Evolutionary conservation across 768 basidiomycete genomes (phyloP), one percentile per base, ranked within the genome.

Genomic region (Strobilomyces echinocephalus): DNA sequence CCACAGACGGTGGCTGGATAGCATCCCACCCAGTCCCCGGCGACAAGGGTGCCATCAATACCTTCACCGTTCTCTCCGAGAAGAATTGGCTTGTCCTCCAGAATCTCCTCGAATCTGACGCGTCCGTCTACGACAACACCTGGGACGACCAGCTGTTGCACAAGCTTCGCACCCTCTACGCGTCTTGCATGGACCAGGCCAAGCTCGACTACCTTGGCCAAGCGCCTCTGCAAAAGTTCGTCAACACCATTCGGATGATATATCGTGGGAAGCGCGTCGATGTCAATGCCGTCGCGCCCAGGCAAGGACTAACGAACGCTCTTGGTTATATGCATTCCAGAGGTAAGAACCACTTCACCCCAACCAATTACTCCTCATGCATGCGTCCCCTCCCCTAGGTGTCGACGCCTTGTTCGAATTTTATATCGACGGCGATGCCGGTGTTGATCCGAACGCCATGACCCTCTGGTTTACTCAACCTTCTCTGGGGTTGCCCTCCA

Each of bases 251-350:
- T 16, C 72, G 80, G 52, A 75, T 71, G 47, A 71, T 89, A 41
- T 89, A 80, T 66, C 75, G 78, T 35, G 82, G 80, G 16, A 74
- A 81, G 45, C 73, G 74, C 35, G 75, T 73, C 1, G 73, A 75
- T 45, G 61, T 75, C 30, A 65, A 68, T 20, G 28, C 55, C 34
- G 52, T 72, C 46, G 68, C 67, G 50, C 69, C 73, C 36, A 69
- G 69, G 26, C 75, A 78, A 6, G 85, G 87, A 21, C 68, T 97
- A 56, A 97, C 95, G 3, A 84, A 87, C 39, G 85, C 91, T 0
- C 68, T 97, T 42, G 84, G 91, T 8, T 97, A 82, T 68, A 75
- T 95, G 49, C 94, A 97, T 66, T 91, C 95, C 21, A 77, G 83
- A 73, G 91, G 93, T 87, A 58, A 60, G 76, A 35, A 8, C 46